Evolutionary conservation across 164 flowering plant species (phyloP).

Genomic region (Echeveria elegans): DNA sequence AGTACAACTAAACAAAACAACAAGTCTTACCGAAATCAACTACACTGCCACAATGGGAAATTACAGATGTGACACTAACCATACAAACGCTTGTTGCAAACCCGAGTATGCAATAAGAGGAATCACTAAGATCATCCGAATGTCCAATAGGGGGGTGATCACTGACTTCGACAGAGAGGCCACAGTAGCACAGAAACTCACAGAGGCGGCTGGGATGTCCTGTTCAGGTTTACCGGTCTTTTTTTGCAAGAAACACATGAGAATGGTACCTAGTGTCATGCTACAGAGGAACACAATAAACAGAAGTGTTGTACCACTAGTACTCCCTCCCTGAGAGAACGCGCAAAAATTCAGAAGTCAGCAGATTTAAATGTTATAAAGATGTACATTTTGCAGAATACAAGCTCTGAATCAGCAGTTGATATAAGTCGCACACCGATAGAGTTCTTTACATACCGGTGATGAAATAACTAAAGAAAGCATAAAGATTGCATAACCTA

Average conservation of each 20-base stretch:
- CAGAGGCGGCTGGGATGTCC: conserved; percentile 25
- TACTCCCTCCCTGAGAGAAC: conserved; percentile 55
- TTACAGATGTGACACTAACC: conserved; percentile 31
- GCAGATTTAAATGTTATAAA: not conserved
- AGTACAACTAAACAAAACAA: not conserved
- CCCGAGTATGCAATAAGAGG: conserved; percentile 96
- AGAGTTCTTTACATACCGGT: not conserved
- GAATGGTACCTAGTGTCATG: conserved; percentile 70
- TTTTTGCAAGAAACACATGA: conserved; percentile 70
- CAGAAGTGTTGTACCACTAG: conserved; percentile 62
- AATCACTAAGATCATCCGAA: conserved; percentile 61
- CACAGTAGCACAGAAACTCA: conserved; percentile 29
- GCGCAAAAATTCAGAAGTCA: not conserved
- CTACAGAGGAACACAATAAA: conserved; percentile 65
- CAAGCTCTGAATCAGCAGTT: not conserved
- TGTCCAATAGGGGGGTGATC: conserved; percentile 47
- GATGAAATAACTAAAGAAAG: not conserved
- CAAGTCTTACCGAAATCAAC: not conserved
- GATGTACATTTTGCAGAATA: not conserved
- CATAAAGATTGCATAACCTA: conserved; percentile 17
- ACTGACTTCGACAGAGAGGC: conserved; percentile 34
- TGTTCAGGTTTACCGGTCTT: conserved; percentile 35
- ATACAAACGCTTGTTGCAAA: conserved; percentile 90
- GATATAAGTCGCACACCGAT: not conserved
- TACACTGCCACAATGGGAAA: not conserved